Evolutionary conservation across 1,284 basidiomycete species (phyloP).

Genomic region (Xerocomus nothofagi): DNA sequence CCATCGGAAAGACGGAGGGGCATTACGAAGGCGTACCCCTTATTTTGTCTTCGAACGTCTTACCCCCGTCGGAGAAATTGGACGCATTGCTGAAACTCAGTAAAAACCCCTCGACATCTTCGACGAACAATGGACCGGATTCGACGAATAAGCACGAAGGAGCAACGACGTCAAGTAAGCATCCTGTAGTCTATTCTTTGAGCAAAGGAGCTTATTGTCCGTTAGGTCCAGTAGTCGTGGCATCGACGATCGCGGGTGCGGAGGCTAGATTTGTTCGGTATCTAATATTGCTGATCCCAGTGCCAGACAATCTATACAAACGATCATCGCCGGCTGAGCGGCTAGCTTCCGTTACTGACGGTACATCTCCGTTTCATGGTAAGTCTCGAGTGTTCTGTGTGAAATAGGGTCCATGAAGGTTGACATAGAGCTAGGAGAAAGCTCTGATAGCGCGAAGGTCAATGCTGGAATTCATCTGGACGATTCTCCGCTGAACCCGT

Average conservation of each 20-base stretch:
- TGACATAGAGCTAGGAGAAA: slow-evolving; percentile 14
- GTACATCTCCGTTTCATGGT: slow-evolving; percentile 14
- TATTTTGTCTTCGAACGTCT: slow-evolving; percentile 16
- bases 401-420: slow-evolving; percentile 10
- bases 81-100: slow-evolving; percentile 28
- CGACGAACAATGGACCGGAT: slow-evolving; percentile 15
- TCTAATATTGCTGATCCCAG: slow-evolving; percentile 14
- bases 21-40: slow-evolving; percentile 23
- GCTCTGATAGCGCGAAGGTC: background rate
- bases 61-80: slow-evolving; percentile 25
- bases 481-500: slow-evolving; percentile 11
- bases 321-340: background rate
- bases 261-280: slow-evolving; percentile 1
- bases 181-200: background rate
- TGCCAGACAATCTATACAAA: slow-evolving; percentile 16
- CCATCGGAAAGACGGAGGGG: slow-evolving; percentile 29
- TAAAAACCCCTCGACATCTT: slow-evolving; percentile 17
- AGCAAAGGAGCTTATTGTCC: slow-evolving; percentile 19
- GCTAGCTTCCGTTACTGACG: slow-evolving; percentile 1
- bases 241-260: slow-evolving; percentile 22
- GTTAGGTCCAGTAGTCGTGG: slow-evolving; percentile 27
- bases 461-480: background rate
- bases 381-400: slow-evolving; percentile 7
- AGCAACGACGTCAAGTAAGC: slow-evolving; percentile 29
- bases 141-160: slow-evolving; percentile 22